Evolutionary conservation across 768 basidiomycete genomes (phyloP).

Genomic region (Tephrocybe rancida): DNA sequence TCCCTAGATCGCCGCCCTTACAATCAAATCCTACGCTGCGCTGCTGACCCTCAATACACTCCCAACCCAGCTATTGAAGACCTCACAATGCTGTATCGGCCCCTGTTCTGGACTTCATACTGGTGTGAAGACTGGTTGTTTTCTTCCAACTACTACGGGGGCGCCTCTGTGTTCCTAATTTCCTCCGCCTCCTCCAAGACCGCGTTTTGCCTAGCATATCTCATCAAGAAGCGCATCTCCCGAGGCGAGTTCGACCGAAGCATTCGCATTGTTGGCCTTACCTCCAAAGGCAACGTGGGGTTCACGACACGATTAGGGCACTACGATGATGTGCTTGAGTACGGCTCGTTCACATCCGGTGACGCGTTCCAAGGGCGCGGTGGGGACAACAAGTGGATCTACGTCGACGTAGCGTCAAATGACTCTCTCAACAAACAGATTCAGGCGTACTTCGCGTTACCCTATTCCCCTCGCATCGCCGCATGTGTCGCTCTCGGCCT

Average conservation of each 20-base stretch:
- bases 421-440: conserved; percentile 48
- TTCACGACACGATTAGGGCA: conserved; percentile 59
- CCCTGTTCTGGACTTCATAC: conserved; percentile 75
- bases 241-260: conserved; percentile 25
- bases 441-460: conserved; percentile 41
- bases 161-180: conserved; percentile 51
- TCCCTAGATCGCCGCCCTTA: conserved; percentile 62
- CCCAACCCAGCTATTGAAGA: conserved; percentile 53
- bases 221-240: conserved; percentile 47
- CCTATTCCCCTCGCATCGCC: conserved; percentile 35
- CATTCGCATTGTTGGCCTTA: conserved; percentile 57
- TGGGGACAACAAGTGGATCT: conserved; percentile 47
- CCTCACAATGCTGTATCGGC: conserved; percentile 70
- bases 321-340: conserved; percentile 60
- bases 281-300: conserved; percentile 53
- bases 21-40: conserved; percentile 66
- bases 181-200: conserved; percentile 77
- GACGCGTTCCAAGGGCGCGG: conserved; percentile 26
- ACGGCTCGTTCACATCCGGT: conserved; percentile 44
- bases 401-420: conserved; percentile 68
- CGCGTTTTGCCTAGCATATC: conserved; percentile 69
- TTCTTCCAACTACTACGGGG: conserved; percentile 49
- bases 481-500: conserved; percentile 53
- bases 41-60: conserved; percentile 55
- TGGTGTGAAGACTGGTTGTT: conserved; percentile 77